Base-by-base conservation (phyloP, 441 rosid genomes). In the Jatropha podagrica region DNA sequence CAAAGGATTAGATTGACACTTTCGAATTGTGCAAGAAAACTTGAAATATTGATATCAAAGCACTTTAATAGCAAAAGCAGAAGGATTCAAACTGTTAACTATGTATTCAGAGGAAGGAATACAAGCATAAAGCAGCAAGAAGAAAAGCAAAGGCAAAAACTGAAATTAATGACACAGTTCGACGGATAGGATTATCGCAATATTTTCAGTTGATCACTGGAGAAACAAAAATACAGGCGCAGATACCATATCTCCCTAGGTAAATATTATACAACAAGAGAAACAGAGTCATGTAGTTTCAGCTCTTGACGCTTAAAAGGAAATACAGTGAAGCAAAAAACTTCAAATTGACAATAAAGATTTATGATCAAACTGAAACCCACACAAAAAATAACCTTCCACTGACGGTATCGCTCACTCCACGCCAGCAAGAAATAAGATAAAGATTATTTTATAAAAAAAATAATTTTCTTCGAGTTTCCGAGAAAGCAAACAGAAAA, bases 311-410 rank as follows among this genome's bases (percentile, higher is more conserved):
- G 32, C 32, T 32, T 32, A 32, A 32, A 32, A 44, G 10, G 48
- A 44, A 44, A 44, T 44, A 11, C 23, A 37, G 1, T 42, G 17
- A 48, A 63, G 49, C 58, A 63, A 73, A 63, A 26, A 59, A 58
- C 64, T 41, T 71, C 74, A 20, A 56, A 56, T 42, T 8, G 12
- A 44, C 55, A 44, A 74, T 10, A 23, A 14, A 42, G 41, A 66
- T 56, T 66, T 20, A 32, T 23, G 59, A 68, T 68, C 78, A 75
- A 60, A 75, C 7, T 61, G 51, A 59, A 60, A 48, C 56, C 73
- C 60, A 10, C 13, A 17, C 44, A 42, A 26, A 9, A 20, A 38
- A 38, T 14, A 23, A 66, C 26, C 49, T 23, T 55, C 48, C 42
- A 68, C 51, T 12, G 32, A 61, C 23, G 32, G 6, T 15, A 51